Evolutionary conservation across 2,329 filamentous ascomycete genomes (phyloP).

Genomic region (Sporothrix brasiliensis): DNA sequence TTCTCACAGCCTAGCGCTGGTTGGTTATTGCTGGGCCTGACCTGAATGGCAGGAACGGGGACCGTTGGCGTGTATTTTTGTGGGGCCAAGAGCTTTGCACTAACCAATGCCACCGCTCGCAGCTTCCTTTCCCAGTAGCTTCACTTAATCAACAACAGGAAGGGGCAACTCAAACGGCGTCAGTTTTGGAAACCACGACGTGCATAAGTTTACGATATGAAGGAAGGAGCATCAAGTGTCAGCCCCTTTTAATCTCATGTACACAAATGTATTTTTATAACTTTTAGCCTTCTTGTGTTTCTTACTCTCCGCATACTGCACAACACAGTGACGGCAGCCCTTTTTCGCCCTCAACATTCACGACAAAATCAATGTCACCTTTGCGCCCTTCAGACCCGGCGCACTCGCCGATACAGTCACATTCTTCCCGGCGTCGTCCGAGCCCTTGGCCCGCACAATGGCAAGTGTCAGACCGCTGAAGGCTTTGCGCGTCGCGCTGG

Average conservation of each 20-base stretch:
- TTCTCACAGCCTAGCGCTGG: constrained; percentile 5
- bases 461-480: constrained; percentile 49
- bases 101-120: constrained; percentile 22
- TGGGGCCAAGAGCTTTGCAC: constrained; percentile 24
- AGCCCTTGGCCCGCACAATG: constrained; percentile 44
- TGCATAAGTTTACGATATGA: background rate
- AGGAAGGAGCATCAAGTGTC: background rate
- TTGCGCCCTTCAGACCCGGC: constrained; percentile 31
- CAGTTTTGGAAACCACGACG: background rate
- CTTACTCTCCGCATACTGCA: background rate
- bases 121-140: constrained; percentile 9
- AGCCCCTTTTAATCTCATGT: background rate
- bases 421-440: constrained; percentile 27
- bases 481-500: constrained; percentile 46
- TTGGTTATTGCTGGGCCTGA: background rate
- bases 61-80: constrained; percentile 29
- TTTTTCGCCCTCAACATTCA: background rate
- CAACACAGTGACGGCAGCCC: background rate
- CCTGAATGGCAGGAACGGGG: constrained; percentile 11
- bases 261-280: background rate
- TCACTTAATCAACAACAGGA: constrained; percentile 2
- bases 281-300: background rate
- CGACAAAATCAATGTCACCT: constrained; percentile 30
- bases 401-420: constrained; percentile 34
- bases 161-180: background rate